Evolutionary conservation across 768 basidiomycete genomes (phyloP), one percentile per base, ranked within the genome.

Genomic region (Naganishia randhawae): DNA sequence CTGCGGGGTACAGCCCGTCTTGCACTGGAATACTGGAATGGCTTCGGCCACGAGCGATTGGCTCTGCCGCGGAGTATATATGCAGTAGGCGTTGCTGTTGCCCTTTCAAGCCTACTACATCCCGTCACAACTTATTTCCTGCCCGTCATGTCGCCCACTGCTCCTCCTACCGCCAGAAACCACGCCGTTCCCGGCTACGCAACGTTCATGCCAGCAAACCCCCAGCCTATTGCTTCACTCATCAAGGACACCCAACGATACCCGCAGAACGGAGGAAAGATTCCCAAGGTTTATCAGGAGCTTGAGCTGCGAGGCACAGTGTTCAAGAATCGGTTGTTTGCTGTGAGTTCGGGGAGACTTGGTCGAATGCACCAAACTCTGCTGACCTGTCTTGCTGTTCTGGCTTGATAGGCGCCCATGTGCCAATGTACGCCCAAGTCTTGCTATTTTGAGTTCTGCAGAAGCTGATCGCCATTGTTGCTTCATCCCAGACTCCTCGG

Each of bases 311-410:
- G 84, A 54, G 84, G 83, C 32, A 78, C 85, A 1, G 83, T 82
- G 7, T 89, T 92, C 82, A 88, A 88, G 77, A 91, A 92, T 77
- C 81, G 89, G 63, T 85, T 89, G 45, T 89, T 85, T 71, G 87
- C 86, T 63, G 87, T 86, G 73, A 41, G 83, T 78, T n/a, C n/a
- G n/a, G n/a, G n/a, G n/a, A 31, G 8, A 17, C 53, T 27, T 25
- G 53, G 17, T 66, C 19, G 33, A 33, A 19, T 16, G 10, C 25
- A 6, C 35, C 29, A 27, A 27, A 50, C 50, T 8, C 25, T 29
- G 31, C 17, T 17, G 63, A 39, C n/a, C n/a, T 33, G 14, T 4
- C 19, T 32, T 41, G 29, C 57, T n/a, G 37, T 68, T n/a, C n/a
- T n/a, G n/a, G n/a, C n/a, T n/a, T n/a, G n/a, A 25, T 69, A 87